Base-by-base conservation (phyloP, 108 stramenopile species). In the Skeletonema costatum region DNA sequence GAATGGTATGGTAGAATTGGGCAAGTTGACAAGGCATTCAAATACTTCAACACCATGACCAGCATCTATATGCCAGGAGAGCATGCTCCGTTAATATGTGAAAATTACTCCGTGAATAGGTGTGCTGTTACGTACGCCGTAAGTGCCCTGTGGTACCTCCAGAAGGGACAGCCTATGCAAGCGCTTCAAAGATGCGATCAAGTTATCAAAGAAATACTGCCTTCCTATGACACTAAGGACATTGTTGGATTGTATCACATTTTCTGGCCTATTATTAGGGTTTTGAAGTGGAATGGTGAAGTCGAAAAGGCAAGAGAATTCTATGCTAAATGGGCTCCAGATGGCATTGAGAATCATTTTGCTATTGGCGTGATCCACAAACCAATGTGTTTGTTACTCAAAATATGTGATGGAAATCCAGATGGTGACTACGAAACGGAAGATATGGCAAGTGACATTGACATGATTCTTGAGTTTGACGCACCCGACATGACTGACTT, bases 381-480 rank as follows among this genome's bases (percentile, higher is more conserved):
- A n/a, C 78, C 78, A 46, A 80, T 80, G 73, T 44, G 30, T 33
- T 32, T 80, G 73, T 44, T 80, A 53, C 67, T 80, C 35, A 80
- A 46, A 36, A 60, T 80, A 25, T 80, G 78, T 53, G 78, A 74
- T 29, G 78, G 68, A 41, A 74, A 59, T 51, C 48, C 78, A 32
- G 73, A 59, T 44, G 67, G 63, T 14, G 63, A 64, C 63, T 70
- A 75, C 50, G 44, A 35, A 36, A 42, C 51, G 48, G 74, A 75
- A 29, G 78, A 74, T 48, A 32, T 74, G 60, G 60, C 14, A 8
- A 53, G 39, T n/a, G 77, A 78, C 16, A 78, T 78, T 80, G 74
- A 59, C 9, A 50, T 75, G 30, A 66, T 53, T 5, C 68, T 80
- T 16, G 25, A 39, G 13, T 75, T 80, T 41, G 78, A 80, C 17